A percentile compares a stretch with the other conserved stretches of the same genome.
These are phyloP conservation scores for Cryptococcus neoformans DNA, from an alignment of 1,284 basidiomycete genomes.

Conservation along the genomic window DNA sequence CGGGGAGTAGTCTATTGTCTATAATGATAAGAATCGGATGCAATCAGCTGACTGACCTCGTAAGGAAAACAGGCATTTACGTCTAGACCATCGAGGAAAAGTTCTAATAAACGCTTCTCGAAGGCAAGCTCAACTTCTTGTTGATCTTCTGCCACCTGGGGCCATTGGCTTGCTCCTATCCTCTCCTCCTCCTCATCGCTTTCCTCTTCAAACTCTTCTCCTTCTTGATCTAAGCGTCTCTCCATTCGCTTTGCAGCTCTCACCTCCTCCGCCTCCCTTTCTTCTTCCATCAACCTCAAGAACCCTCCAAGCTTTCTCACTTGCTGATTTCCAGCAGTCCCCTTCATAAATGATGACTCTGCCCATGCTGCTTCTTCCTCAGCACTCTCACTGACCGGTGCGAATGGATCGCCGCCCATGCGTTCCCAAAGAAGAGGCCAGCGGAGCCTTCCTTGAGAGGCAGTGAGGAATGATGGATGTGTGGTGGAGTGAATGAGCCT, in stretches of 20 bases:
- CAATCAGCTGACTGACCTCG: neutral
- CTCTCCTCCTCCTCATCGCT: constrained; percentile 33
- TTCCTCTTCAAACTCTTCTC: constrained; percentile 43
- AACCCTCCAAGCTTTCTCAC: constrained; percentile 45
- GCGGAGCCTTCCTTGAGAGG: constrained; percentile 27
- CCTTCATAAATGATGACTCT: neutral
- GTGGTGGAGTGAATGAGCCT: constrained; percentile 29
- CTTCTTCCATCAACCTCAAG: constrained; percentile 42
- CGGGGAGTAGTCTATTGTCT: constrained; percentile 43
- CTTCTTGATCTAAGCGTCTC: constrained; percentile 26
- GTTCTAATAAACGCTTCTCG: constrained; percentile 40
- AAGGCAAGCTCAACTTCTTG: constrained; percentile 32
- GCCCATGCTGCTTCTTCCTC: constrained; percentile 35
- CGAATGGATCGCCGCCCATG: constrained; percentile 31
- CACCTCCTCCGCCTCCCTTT: constrained; percentile 38
- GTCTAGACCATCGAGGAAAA: constrained; percentile 48
- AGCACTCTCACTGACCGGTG: constrained; percentile 12
- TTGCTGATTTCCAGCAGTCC: constrained; percentile 14
- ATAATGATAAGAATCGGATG: neutral
- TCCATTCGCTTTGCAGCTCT: constrained; percentile 34
- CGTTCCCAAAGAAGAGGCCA: constrained; percentile 48
- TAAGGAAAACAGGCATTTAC: constrained; percentile 26
- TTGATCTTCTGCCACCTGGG: constrained; percentile 25
- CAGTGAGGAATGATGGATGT: neutral
- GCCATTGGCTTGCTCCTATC: neutral